Evolutionary conservation across 2,329 filamentous ascomycete species (phyloP).

Genomic region (Ophiostoma ips): DNA sequence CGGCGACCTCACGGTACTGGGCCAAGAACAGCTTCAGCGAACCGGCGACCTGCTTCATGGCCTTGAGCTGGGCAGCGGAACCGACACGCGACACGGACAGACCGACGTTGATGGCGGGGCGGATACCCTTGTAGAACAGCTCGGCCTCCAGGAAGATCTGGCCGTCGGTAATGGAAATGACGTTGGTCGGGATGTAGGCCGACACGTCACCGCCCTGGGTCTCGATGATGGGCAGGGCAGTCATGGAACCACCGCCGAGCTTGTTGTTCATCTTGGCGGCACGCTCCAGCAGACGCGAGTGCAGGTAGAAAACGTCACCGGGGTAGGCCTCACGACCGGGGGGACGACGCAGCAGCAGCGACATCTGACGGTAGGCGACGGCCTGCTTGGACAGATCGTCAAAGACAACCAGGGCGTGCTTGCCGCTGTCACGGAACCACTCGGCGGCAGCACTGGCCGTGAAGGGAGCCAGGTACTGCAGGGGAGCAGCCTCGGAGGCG

Average conservation of each 20-base stretch:
- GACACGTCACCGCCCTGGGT: slow-evolving; percentile 99
- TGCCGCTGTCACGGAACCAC: slow-evolving; percentile 70
- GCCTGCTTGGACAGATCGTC: slow-evolving; percentile 98
- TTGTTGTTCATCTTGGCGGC: slow-evolving; percentile 97
- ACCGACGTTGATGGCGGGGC: slow-evolving; percentile 99
- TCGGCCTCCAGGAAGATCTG: slow-evolving; percentile 99
- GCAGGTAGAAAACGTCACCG: slow-evolving; percentile 98
- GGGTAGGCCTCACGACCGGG: slow-evolving; percentile 99
- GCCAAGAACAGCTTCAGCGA: slow-evolving; percentile 99
- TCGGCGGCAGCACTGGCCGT: slow-evolving; percentile 43
- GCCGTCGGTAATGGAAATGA: slow-evolving; percentile 99
- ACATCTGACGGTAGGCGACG: slow-evolving; percentile 98
- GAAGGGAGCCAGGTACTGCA: slow-evolving; percentile 92
- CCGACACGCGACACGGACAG: slow-evolving; percentile 99
- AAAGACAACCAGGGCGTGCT: slow-evolving; percentile 79
- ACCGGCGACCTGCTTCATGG: slow-evolving; percentile 99
- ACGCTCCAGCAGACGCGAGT: slow-evolving; percentile 98
- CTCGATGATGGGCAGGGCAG: slow-evolving; percentile 94
- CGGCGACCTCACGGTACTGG: slow-evolving; percentile 99
- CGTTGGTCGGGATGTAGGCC: slow-evolving; percentile 99
- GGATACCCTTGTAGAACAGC: slow-evolving; percentile 99
- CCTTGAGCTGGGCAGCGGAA: slow-evolving; percentile 98
- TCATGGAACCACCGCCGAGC: slow-evolving; percentile 90
- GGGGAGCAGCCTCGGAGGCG: slow-evolving; percentile 87
- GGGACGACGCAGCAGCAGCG: slow-evolving; percentile 89